phyloP scores from a whole-genome alignment of 2,329 filamentous ascomycete genomes.

The Neofusicoccum umdonicola region DNA sequence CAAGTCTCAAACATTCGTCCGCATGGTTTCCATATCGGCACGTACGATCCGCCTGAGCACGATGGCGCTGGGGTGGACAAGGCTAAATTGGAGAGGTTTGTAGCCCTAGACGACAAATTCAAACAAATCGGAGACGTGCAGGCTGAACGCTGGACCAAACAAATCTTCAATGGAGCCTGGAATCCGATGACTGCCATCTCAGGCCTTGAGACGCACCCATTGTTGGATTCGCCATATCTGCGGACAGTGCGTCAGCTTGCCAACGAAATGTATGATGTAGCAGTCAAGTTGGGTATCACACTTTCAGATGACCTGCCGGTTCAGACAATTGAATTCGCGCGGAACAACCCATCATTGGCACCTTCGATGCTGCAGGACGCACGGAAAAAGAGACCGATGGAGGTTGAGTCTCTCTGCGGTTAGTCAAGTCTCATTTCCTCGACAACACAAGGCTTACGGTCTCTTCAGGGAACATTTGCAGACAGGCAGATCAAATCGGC shows the following conservation, averaged over 20 bases:
- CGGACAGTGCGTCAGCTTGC: constrained; percentile 21
- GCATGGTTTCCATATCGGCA: constrained; percentile 22
- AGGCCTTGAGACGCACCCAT: constrained; percentile 22
- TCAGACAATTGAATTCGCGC: constrained; percentile 20
- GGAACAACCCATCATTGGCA: constrained; percentile 19
- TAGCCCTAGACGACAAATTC: constrained; percentile 22
- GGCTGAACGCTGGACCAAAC: constrained; percentile 25
- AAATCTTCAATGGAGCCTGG: constrained; percentile 25
- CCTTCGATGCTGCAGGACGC: constrained; percentile 27
- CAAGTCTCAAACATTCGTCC: constrained; percentile 22
- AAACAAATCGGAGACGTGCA: constrained; percentile 18
- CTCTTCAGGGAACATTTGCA: neutral
- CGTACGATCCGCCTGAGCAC: neutral
- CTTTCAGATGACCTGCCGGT: constrained; percentile 19
- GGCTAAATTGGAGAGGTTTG: constrained; percentile 17
- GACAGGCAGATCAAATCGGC: constrained; percentile 6
- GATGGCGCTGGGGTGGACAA: neutral
- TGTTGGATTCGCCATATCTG: constrained; percentile 19
- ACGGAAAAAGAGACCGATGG: constrained; percentile 23
- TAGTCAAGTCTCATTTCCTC: neutral
- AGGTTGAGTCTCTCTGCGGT: constrained; percentile 25
- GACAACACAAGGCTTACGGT: neutral
- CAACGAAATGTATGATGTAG: constrained; percentile 22
- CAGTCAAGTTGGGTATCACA: constrained; percentile 18
- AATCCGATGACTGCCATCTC: constrained; percentile 23